Evolutionary conservation across 2,329 filamentous ascomycete genomes (phyloP).

Genomic region (Stagonosporopsis cucurbitacearum): DNA sequence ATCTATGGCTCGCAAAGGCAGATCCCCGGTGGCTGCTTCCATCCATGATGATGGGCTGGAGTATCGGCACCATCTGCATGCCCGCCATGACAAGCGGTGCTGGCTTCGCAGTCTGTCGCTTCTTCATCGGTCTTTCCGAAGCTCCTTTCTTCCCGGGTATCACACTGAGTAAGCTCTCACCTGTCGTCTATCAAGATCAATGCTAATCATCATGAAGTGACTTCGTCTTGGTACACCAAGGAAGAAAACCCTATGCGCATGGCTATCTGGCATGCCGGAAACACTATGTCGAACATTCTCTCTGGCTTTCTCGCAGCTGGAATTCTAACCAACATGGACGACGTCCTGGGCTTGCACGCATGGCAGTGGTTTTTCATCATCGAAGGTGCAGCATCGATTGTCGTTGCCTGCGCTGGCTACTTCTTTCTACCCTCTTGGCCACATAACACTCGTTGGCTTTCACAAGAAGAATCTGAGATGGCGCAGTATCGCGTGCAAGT

Average conservation of each 20-base stretch:
- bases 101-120: conserved; percentile 48
- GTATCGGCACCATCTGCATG: conserved; percentile 56
- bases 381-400: conserved; percentile 62
- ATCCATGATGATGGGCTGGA: conserved; percentile 52
- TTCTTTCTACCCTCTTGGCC: conserved; percentile 46
- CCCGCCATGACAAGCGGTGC: conserved; percentile 46
- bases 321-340: conserved; percentile 55
- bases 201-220: conserved; percentile 14
- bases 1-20: conserved; percentile 53
- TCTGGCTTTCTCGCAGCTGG: conserved; percentile 56
- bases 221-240: conserved; percentile 57
- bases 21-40: conserved; percentile 48
- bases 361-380: conserved; percentile 58
- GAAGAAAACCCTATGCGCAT: conserved; percentile 54
- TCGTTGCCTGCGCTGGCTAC: conserved; percentile 43
- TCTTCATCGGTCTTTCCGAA: conserved; percentile 50
- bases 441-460: conserved; percentile 16
- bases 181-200: background rate
- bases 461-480: conserved; percentile 31
- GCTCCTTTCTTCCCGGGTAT: conserved; percentile 51
- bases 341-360: conserved; percentile 43
- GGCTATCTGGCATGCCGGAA: conserved; percentile 56
- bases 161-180: conserved; percentile 43
- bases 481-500: conserved; percentile 38
- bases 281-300: conserved; percentile 55